Conservation (phyloP, 1,284 basidiomycete species). For the Moniliophthora roreri region DNA sequence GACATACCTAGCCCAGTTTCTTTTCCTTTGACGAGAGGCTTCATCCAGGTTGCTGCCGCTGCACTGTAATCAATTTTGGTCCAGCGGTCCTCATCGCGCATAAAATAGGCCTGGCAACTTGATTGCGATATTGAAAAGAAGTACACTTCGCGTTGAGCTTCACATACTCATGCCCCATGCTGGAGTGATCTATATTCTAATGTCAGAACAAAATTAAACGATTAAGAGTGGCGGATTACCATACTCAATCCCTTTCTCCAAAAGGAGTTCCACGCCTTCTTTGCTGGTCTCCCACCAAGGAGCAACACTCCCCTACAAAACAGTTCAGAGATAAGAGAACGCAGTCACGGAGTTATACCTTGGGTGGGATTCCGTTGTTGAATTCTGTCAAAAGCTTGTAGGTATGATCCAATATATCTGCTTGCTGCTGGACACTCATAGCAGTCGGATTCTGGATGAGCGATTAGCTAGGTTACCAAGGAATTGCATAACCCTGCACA, state of each 20-base stretch:
- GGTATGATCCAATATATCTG: slow-evolving; percentile 71
- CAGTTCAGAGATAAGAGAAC: neutral
- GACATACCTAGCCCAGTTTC: slow-evolving; percentile 45
- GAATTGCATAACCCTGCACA: no score
- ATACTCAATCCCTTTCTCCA: slow-evolving; percentile 77
- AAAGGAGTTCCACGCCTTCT: slow-evolving; percentile 66
- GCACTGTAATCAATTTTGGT: slow-evolving; percentile 71
- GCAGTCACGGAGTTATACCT: slow-evolving; percentile 32
- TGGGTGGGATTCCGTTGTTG: slow-evolving; percentile 65
- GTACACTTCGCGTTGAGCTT: neutral
- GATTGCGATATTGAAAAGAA: slow-evolving; percentile 12
- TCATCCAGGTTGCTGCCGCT: slow-evolving; percentile 73
- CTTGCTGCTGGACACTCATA: slow-evolving; percentile 68
- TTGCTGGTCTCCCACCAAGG: slow-evolving; percentile 82
- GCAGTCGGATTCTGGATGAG: slow-evolving; percentile 51
- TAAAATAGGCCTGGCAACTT: slow-evolving; percentile 72
- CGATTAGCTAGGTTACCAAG: slow-evolving; percentile 29
- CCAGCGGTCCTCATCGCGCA: slow-evolving; percentile 72
- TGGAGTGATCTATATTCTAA: slow-evolving; percentile 56
- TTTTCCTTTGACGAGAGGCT: slow-evolving; percentile 65
- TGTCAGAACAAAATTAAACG: no score
- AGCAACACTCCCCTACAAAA: slow-evolving; percentile 48
- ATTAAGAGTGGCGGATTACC: no score
- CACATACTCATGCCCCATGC: slow-evolving; percentile 59
- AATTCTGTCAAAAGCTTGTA: slow-evolving; percentile 68